Evolutionary conservation across 768 basidiomycete genomes (phyloP).

Genomic region (Erythrobasidium yunnanense): DNA sequence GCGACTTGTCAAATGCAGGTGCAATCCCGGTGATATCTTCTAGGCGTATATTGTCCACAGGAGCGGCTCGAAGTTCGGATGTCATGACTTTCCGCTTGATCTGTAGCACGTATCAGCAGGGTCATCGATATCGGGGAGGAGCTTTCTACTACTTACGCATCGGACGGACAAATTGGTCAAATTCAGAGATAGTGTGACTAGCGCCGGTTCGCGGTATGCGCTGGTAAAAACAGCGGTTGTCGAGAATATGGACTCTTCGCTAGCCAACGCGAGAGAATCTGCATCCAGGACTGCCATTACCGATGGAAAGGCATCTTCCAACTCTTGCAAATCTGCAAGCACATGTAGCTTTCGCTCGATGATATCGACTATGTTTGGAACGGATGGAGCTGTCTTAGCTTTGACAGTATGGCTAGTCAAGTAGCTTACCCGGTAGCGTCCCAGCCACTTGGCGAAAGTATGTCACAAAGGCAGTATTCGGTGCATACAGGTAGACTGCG

Average conservation of each 20-base stretch:
- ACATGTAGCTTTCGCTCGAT: background rate
- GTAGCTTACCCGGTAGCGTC: background rate
- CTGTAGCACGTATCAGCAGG: too few relatives aligned
- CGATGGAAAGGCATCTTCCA: slow-evolving; percentile 8
- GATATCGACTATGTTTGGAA: background rate
- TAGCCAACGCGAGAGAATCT: background rate
- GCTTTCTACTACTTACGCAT: too few relatives aligned
- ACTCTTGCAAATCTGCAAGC: background rate
- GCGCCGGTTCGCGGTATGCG: background rate
- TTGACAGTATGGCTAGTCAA: too few relatives aligned
- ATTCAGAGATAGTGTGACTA: background rate
- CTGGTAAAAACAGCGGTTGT: background rate
- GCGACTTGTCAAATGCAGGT: too few relatives aligned
- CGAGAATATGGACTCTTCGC: background rate
- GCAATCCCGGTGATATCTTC: too few relatives aligned
- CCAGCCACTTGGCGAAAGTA: slow-evolving; percentile 56
- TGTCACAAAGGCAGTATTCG: slow-evolving; percentile 58
- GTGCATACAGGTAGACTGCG: slow-evolving; percentile 59
- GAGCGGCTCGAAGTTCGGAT: too few relatives aligned
- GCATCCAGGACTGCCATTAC: background rate
- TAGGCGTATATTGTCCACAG: too few relatives aligned
- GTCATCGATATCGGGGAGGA: too few relatives aligned
- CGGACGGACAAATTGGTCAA: background rate
- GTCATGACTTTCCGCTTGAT: too few relatives aligned
- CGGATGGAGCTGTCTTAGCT: too few relatives aligned